phyloP scores from a whole-genome alignment of 371 early-diverging fungal genomes.

The Chytridiales sp. region DNA sequence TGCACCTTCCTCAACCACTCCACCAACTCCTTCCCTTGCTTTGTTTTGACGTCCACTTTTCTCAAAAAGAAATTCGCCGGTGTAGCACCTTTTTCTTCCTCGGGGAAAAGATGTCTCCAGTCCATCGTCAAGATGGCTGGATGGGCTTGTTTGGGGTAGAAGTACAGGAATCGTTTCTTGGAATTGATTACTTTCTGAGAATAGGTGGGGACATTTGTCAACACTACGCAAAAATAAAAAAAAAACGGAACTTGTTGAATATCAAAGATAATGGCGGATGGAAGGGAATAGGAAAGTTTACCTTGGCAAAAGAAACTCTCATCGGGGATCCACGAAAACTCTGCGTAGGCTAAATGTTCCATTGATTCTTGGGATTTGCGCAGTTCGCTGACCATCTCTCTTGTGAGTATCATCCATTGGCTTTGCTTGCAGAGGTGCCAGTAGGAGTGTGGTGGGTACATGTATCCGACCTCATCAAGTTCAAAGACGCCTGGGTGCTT shows the following conservation, averaged over 20 bases:
- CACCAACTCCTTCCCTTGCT: slow-evolving; percentile 22
- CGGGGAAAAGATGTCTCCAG: slow-evolving; percentile 20
- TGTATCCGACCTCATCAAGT: slow-evolving; percentile 34
- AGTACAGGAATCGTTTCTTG: slow-evolving; percentile 42
- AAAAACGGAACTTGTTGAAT: no score
- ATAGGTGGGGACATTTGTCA: no score
- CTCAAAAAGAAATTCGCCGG: no score
- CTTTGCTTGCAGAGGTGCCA: slow-evolving; percentile 42
- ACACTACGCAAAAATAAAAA: no score
- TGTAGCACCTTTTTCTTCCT: slow-evolving; percentile 4
- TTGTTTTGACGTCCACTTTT: slow-evolving; percentile 30
- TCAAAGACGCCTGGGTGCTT: no score
- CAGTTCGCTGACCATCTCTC: slow-evolving; percentile 24
- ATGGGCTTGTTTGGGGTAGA: slow-evolving; percentile 19
- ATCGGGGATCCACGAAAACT: slow-evolving; percentile 41
- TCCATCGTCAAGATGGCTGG: slow-evolving; percentile 31
- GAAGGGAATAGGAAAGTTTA: no score
- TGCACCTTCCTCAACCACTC: slow-evolving; percentile 37
- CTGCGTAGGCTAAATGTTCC: slow-evolving; percentile 39
- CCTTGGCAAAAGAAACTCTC: slow-evolving; percentile 44
- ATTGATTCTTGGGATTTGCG: slow-evolving; percentile 21
- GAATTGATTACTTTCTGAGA: slow-evolving; percentile 33
- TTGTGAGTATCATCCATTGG: slow-evolving; percentile 46
- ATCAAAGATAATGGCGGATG: no score
- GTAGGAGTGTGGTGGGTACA: slow-evolving; percentile 33